phyloP scores from a whole-genome alignment of 768 basidiomycete genomes.

The Sarcodon sp. region DNA sequence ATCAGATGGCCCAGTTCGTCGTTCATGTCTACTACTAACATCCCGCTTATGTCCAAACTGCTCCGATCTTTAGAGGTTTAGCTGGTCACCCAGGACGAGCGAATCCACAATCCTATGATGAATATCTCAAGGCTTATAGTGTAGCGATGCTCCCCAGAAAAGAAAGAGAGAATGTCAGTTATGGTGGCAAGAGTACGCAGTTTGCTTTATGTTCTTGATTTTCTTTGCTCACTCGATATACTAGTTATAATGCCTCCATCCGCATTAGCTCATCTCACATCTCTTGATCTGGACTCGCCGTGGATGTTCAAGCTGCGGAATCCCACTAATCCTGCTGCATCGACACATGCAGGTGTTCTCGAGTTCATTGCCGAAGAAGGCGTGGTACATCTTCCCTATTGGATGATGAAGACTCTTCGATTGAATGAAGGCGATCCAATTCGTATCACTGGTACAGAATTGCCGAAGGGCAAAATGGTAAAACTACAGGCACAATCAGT shows the following conservation, averaged over 20 bases:
- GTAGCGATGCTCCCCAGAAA: slow-evolving; percentile 85
- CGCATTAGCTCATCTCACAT: slow-evolving; percentile 77
- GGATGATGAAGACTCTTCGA: slow-evolving; percentile 98
- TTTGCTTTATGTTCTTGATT: slow-evolving; percentile 10
- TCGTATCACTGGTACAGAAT: slow-evolving; percentile 76
- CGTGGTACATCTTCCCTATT: slow-evolving; percentile 87
- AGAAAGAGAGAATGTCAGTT: slow-evolving; percentile 84
- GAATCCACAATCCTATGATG: slow-evolving; percentile 73
- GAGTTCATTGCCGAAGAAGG: slow-evolving; percentile 99
- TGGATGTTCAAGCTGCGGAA: slow-evolving; percentile 98
- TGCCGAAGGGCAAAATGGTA: slow-evolving; percentile 89
- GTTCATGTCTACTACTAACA: background rate
- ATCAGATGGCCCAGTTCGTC: slow-evolving; percentile 51
- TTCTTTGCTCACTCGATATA: slow-evolving; percentile 1
- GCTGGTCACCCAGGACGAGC: slow-evolving; percentile 33
- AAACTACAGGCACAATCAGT: slow-evolving; percentile 94
- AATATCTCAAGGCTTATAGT: slow-evolving; percentile 91
- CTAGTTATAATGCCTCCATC: slow-evolving; percentile 97
- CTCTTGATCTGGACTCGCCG: slow-evolving; percentile 78
- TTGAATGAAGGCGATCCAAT: slow-evolving; percentile 93
- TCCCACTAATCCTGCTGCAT: slow-evolving; percentile 71
- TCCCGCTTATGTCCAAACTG: too few relatives aligned
- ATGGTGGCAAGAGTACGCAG: slow-evolving; percentile 91
- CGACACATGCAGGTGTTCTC: slow-evolving; percentile 92
- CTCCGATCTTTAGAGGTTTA: slow-evolving; percentile 29